Evolutionary conservation across 2,329 filamentous ascomycete genomes (phyloP).

Genomic region (Ilyonectria sp.): DNA sequence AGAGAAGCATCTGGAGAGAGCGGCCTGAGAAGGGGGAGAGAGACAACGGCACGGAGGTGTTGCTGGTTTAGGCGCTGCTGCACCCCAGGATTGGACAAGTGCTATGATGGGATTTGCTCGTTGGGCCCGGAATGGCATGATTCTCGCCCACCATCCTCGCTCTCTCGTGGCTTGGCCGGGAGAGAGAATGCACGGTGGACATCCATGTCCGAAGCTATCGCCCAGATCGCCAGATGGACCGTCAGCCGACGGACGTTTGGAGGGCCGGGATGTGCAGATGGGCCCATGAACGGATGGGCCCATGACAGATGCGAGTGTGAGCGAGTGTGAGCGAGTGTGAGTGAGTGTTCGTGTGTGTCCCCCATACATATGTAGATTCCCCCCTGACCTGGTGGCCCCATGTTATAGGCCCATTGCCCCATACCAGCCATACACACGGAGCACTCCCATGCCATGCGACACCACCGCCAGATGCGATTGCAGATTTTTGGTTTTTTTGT

Average conservation of each 20-base stretch:
- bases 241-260: constrained; percentile 8
- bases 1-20: neutral
- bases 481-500: neutral
- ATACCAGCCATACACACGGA: neutral
- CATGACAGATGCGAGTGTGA: neutral
- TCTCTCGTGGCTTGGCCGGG: neutral
- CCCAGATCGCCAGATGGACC: constrained; percentile 15
- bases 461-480: constrained; percentile 15
- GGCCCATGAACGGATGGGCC: constrained; percentile 19
- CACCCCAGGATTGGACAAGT: constrained; percentile 40
- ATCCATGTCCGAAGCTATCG: constrained; percentile 23
- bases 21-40: neutral
- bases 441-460: constrained; percentile 12
- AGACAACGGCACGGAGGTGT: neutral
- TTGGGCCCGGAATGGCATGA: too few relatives aligned
- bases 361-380: too few relatives aligned
- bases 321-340: too few relatives aligned
- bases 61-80: constrained; percentile 34
- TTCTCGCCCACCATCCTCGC: too few relatives aligned
- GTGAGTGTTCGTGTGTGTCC: too few relatives aligned
- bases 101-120: neutral
- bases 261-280: neutral
- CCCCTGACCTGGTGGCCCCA: neutral
- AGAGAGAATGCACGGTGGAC: constrained; percentile 9
- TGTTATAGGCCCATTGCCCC: constrained; percentile 6